Percentiles rank a stretch among this genome's conserved stretches.
phyloP scores from a whole-genome alignment of 2,329 filamentous ascomycete species.

The Zasmidium angulare region DNA sequence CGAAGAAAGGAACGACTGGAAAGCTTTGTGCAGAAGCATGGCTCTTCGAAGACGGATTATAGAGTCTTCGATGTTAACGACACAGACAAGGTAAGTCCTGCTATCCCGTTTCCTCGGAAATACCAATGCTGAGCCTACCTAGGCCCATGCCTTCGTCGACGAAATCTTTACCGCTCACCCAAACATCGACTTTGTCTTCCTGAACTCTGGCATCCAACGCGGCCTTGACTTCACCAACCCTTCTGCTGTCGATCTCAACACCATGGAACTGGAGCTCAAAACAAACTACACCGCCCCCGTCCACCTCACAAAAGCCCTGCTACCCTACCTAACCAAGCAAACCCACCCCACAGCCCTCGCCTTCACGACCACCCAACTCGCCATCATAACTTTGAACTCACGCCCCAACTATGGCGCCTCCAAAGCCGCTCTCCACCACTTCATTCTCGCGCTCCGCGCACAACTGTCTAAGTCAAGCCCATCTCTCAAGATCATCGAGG shows the following conservation, averaged over 20 bases:
- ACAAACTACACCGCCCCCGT: conserved; percentile 17
- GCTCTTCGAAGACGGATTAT: conserved; percentile 35
- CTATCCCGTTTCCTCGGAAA: no score
- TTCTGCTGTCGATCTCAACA: conserved; percentile 45
- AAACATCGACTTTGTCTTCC: conserved; percentile 52
- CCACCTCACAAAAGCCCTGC: conserved; percentile 12
- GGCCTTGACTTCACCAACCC: conserved; percentile 52
- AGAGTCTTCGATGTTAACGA: conserved; percentile 54
- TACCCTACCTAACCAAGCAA: conserved; percentile 11
- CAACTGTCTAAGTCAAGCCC: conserved; percentile 4
- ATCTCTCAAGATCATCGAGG: conserved; percentile 9
- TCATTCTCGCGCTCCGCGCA: conserved; percentile 8
- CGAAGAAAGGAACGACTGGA: conserved; percentile 54
- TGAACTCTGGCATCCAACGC: conserved; percentile 55
- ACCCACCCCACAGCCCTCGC: conserved; percentile 9
- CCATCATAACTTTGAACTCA: conserved; percentile 12
- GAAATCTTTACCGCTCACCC: conserved; percentile 46
- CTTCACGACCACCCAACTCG: conserved; percentile 13
- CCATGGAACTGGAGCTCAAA: conserved; percentile 46
- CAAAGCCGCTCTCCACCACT: conserved; percentile 15
- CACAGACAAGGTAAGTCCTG: conserved; percentile 37
- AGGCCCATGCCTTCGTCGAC: conserved; percentile 45
- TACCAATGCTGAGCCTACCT: background rate
- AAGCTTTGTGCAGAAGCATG: conserved; percentile 48
- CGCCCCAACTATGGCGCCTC: conserved; percentile 17